Conservation (phyloP, 2,329 filamentous ascomycete species). For the Pseudomassariella vexata region DNA sequence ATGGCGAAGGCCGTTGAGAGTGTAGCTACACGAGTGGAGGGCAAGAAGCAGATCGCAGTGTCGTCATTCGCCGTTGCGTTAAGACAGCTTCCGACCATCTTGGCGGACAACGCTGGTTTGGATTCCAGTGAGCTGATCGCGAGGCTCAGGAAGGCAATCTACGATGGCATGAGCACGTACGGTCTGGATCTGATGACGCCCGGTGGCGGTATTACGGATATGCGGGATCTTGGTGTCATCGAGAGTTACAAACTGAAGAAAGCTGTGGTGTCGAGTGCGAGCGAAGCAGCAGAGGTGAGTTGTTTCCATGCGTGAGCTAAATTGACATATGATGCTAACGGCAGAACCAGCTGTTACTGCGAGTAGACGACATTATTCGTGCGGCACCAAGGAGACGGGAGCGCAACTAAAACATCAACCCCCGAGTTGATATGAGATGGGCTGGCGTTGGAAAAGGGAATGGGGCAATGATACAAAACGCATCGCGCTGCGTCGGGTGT, state of each 20-base stretch:
- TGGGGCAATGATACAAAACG: neutral
- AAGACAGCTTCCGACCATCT: slow-evolving; percentile 88
- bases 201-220: slow-evolving; percentile 88
- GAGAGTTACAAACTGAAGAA: slow-evolving; percentile 99
- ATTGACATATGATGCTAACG: slow-evolving; percentile 21
- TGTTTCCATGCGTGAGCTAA: too few relatives aligned
- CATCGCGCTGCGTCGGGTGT: slow-evolving; percentile 5
- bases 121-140: slow-evolving; percentile 93
- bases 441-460: neutral
- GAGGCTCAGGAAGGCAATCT: slow-evolving; percentile 86
- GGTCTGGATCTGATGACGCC: slow-evolving; percentile 85
- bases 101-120: slow-evolving; percentile 94
- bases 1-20: slow-evolving; percentile 98
- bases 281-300: slow-evolving; percentile 90
- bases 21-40: slow-evolving; percentile 86
- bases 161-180: slow-evolving; percentile 88
- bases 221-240: slow-evolving; percentile 90
- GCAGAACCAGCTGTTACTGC: slow-evolving; percentile 65
- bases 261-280: slow-evolving; percentile 94
- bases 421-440: neutral
- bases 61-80: slow-evolving; percentile 84
- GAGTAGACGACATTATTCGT: slow-evolving; percentile 97
- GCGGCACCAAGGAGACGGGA: slow-evolving; percentile 81
- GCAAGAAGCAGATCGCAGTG: slow-evolving; percentile 94
- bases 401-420: slow-evolving; percentile 63